Evolutionary conservation across 2,329 filamentous ascomycete species (phyloP).

Genomic region (Scolecobasidium constrictum): DNA sequence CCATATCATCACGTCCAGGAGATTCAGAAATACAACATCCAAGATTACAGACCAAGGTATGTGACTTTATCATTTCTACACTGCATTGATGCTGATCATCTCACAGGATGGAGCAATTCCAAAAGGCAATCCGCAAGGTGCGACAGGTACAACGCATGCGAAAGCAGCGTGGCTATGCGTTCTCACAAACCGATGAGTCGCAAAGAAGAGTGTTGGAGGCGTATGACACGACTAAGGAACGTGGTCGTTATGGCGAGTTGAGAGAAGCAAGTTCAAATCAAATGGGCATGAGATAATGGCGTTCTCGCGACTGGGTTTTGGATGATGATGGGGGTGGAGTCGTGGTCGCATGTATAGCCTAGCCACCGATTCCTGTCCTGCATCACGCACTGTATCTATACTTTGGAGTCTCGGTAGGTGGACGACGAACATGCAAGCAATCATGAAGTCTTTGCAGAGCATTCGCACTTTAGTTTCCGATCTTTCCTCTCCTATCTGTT

Average conservation of each 20-base stretch:
- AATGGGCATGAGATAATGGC: neutral
- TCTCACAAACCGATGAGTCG: conserved; percentile 93
- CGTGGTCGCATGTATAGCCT: too few species aligned
- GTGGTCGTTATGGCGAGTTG: conserved; percentile 96
- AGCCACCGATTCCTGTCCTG: too few species aligned
- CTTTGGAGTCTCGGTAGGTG: too few species aligned
- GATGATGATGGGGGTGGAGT: too few species aligned
- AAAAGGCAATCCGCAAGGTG: conserved; percentile 98
- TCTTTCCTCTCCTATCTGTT: too few species aligned
- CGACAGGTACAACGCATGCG: conserved; percentile 98
- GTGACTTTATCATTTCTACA: conserved; percentile 13
- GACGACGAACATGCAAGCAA: too few species aligned
- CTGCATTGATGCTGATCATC: conserved; percentile 6
- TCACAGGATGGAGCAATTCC: conserved; percentile 95
- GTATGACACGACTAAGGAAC: conserved; percentile 88
- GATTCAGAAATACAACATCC: conserved; percentile 99
- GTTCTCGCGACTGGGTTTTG: too few species aligned
- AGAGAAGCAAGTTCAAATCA: neutral
- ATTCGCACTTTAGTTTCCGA: too few species aligned
- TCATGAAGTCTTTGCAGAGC: too few species aligned
- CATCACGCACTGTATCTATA: too few species aligned
- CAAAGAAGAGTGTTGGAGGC: conserved; percentile 92
- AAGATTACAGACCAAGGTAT: conserved; percentile 93
- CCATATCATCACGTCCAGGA: conserved; percentile 98
- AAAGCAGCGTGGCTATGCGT: conserved; percentile 96